A percentile compares a stretch with the other conserved stretches of the same genome.
Conservation (phyloP, 129 eudicot species). For the Mikania micrantha region DNA sequence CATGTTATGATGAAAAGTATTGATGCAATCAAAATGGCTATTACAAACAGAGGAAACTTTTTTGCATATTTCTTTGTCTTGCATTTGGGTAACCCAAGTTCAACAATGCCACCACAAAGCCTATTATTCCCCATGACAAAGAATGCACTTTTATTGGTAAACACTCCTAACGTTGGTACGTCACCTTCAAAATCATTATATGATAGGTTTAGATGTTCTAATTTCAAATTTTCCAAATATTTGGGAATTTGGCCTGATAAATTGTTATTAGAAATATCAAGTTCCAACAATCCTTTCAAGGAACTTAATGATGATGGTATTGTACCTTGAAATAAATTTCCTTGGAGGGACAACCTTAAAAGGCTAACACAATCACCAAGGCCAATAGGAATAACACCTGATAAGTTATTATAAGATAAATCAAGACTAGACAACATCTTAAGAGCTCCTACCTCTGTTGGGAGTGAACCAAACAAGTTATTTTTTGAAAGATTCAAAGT, state of each 20-base stretch:
- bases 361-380: neutral
- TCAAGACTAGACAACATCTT: neutral
- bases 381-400: constrained; percentile 2
- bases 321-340: neutral
- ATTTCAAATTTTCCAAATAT: neutral
- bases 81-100: constrained; percentile 5
- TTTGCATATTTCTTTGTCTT: neutral
- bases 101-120: constrained; percentile 10
- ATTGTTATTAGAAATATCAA: constrained; percentile 6
- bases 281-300: neutral
- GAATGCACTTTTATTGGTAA: neutral
- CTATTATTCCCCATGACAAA: neutral
- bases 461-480: constrained; percentile 2
- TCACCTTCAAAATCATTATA: constrained; percentile 11
- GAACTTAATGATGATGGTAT: constrained; percentile 11
- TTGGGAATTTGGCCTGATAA: constrained; percentile 4
- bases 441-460: constrained; percentile 6
- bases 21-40: neutral
- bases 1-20: neutral
- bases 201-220: neutral
- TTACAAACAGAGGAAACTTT: neutral
- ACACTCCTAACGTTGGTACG: constrained; percentile 3
- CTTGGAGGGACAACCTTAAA: neutral
- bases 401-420: neutral
- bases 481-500: neutral